Percentiles rank a stretch among this genome's conserved stretches.
These are phyloP conservation scores for Athelia psychrophila DNA, from an alignment of 1,284 basidiomycete species.

Conservation along the genomic window DNA sequence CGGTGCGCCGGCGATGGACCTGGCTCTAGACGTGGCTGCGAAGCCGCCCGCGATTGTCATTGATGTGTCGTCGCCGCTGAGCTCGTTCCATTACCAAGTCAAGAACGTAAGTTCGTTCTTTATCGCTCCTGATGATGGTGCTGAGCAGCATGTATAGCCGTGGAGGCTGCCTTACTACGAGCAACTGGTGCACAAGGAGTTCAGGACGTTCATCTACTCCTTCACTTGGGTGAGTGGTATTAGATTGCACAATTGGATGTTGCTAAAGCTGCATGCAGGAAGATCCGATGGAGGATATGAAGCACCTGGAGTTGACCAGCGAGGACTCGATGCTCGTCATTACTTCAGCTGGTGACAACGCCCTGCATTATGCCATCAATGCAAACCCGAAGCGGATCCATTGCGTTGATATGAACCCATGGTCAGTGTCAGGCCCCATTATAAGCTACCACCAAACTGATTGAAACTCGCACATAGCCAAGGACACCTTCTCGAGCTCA, in stretches of 20 bases:
- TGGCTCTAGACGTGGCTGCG: conserved; percentile 12
- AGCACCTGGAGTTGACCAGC: conserved; percentile 55
- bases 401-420: conserved; percentile 73
- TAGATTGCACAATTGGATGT: background rate
- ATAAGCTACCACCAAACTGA: background rate
- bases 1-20: conserved; percentile 33
- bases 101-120: conserved; percentile 41
- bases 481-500: conserved; percentile 79
- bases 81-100: conserved; percentile 76
- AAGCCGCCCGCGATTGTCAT: conserved; percentile 31
- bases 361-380: conserved; percentile 76
- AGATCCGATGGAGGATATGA: conserved; percentile 78
- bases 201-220: conserved; percentile 74
- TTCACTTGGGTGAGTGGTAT: conserved; percentile 54
- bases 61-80: conserved; percentile 57
- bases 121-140: background rate
- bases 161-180: conserved; percentile 82
- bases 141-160: conserved; percentile 30
- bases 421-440: conserved; percentile 24
- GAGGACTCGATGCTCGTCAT: conserved; percentile 76
- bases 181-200: conserved; percentile 71
- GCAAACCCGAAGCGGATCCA: conserved; percentile 66
- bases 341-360: conserved; percentile 82
- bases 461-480: conserved; percentile 36
- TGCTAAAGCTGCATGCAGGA: conserved; percentile 40